Percentiles rank a stretch among this genome's conserved stretches.
Evolutionary conservation across 2,329 filamentous ascomycete species (phyloP).

Genomic region (Diaporthe australafricana): DNA sequence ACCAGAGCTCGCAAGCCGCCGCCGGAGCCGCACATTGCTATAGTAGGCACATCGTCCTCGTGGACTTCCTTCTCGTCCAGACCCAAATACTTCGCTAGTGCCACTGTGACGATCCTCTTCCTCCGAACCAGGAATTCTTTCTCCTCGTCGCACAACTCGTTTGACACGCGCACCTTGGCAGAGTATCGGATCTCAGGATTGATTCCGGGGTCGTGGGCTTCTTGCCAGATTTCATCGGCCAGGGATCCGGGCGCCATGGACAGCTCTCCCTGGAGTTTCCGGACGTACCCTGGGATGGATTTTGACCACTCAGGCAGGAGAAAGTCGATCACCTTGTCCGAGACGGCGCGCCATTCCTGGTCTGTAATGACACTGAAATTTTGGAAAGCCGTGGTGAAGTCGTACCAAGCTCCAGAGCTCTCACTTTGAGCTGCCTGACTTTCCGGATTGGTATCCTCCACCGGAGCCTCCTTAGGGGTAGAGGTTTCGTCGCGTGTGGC

Average conservation of each 20-base stretch:
- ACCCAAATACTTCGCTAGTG: conserved; percentile 84
- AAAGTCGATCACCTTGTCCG: conserved; percentile 73
- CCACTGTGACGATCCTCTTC: conserved; percentile 74
- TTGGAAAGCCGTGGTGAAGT: conserved; percentile 60
- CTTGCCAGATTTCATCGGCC: conserved; percentile 92
- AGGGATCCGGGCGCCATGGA: conserved; percentile 89
- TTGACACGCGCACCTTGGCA: conserved; percentile 84
- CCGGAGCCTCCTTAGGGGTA: background rate
- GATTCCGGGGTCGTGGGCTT: conserved; percentile 84
- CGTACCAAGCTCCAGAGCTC: conserved; percentile 56
- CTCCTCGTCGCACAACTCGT: conserved; percentile 86
- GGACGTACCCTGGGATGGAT: conserved; percentile 78
- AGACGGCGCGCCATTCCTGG: conserved; percentile 65
- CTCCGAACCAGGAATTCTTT: conserved; percentile 78
- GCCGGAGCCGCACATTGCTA: conserved; percentile 94
- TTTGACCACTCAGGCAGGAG: conserved; percentile 88
- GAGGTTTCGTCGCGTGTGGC: conserved; percentile 26
- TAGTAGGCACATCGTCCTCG: conserved; percentile 90
- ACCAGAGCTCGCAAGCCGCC: conserved; percentile 91
- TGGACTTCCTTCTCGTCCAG: conserved; percentile 85
- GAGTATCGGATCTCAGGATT: conserved; percentile 90
- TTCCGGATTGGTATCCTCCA: conserved; percentile 39
- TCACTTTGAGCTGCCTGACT: conserved; percentile 38
- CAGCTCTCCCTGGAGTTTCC: conserved; percentile 88
- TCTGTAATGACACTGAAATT: conserved; percentile 66